These are phyloP conservation scores for Euphrasia arctica DNA, from an alignment of 305 asterid species.

Conservation along the genomic window DNA sequence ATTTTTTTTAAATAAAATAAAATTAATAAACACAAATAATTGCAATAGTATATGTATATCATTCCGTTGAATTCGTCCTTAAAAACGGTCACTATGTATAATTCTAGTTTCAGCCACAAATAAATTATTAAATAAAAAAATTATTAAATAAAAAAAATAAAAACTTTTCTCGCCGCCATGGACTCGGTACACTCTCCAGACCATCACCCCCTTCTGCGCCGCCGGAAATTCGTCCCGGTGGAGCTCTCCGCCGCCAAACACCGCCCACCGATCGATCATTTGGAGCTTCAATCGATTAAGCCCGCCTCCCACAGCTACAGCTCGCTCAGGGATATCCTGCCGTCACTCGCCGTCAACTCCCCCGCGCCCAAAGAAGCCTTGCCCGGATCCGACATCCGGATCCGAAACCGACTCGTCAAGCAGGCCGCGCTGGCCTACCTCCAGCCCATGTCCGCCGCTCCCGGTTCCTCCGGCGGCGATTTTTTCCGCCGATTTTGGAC, in stretches of 20 bases:
- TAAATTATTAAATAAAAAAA: no score
- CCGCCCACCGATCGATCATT: slow-evolving; percentile 29
- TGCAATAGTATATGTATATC: no score
- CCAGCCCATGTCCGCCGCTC: slow-evolving; percentile 60
- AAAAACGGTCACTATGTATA: no score
- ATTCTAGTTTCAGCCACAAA: background rate
- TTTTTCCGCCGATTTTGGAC: slow-evolving; percentile 39
- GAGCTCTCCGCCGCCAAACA: slow-evolving; percentile 8
- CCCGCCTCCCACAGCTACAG: slow-evolving; percentile 44
- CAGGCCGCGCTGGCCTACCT: slow-evolving; percentile 92
- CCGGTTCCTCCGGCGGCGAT: slow-evolving; percentile 35
- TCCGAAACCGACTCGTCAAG: slow-evolving; percentile 73
- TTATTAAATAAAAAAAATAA: no score
- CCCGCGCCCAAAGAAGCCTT: slow-evolving; percentile 30
- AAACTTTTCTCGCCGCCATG: background rate
- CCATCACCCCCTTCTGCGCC: background rate
- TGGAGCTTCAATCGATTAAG: slow-evolving; percentile 40
- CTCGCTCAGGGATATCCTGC: slow-evolving; percentile 57
- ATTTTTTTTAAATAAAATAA: no score
- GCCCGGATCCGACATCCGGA: slow-evolving; percentile 48
- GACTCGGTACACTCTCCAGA: background rate
- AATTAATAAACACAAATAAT: no score
- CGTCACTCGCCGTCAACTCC: slow-evolving; percentile 40
- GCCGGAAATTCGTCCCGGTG: background rate
- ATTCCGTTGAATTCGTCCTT: background rate